Base-by-base conservation (phyloP, 768 basidiomycete species). In the Mrakia blollopis region DNA sequence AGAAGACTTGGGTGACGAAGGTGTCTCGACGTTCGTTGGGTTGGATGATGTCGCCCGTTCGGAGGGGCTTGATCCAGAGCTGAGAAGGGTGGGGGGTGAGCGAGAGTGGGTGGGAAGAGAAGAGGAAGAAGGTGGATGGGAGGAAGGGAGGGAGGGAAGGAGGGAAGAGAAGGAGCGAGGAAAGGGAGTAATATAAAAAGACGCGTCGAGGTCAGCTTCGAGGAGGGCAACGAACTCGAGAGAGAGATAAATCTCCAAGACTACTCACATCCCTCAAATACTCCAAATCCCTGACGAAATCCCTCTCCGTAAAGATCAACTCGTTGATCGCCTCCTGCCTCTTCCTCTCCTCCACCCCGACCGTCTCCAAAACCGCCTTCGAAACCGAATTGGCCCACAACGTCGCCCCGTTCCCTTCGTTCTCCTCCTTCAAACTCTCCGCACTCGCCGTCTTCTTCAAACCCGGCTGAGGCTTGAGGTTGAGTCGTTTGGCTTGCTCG, bases 281-380 rank as follows among this genome's bases (percentile, higher is more conserved):
- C 84, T 99, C 97, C 89, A 98, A 89, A 84, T 98, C 97, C 75
- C 93, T 88, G 63, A 99, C 95, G 83, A 99, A 98, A 85, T 98
- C 97, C 37, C 95, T 88, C 83, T 98, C 97, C 11, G 97, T 99
- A 79, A 89, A 89, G 75, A 89, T 90, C 50, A 97, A 93, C 85
- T 99, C 97, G 82, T 98, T 98, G 86, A 99, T 98, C 30, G 93
- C 93, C 83, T 99, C 97, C 83, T 98, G 96, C 1, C 96, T 88
- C 83, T 88, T 94, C 88, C 95, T 97, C 86, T 99, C 96, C 35
- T 87, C 87, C 76, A 97, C 95, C 6, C 91, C 91, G 32, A 98
- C 94, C 81, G 91, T 92, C 81, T 95, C 92, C 44, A 92, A 90
- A 54, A 99, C 90, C 83, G 98, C 95, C 83, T 92, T 90, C 8